phyloP scores from a whole-genome alignment of 371 early-diverging fungal genomes.

The Mucor piriformis region DNA sequence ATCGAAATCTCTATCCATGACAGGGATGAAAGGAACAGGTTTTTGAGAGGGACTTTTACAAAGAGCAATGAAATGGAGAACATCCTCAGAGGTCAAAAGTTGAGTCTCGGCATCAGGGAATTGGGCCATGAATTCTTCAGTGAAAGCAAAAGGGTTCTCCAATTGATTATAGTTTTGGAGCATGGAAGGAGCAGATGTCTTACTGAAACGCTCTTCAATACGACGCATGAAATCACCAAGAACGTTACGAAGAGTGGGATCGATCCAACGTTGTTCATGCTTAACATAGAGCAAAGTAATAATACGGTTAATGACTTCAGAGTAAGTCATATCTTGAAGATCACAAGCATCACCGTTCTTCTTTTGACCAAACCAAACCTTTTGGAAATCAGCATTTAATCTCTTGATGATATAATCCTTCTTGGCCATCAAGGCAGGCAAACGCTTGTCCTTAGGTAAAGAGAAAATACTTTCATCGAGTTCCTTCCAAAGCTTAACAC shows the following conservation, averaged over 20 bases:
- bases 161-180: slow-evolving; percentile 77
- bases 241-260: slow-evolving; percentile 79
- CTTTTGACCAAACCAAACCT: slow-evolving; percentile 95
- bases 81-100: slow-evolving; percentile 90
- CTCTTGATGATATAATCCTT: slow-evolving; percentile 92
- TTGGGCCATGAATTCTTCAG: slow-evolving; percentile 76
- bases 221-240: slow-evolving; percentile 89
- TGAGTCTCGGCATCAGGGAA: slow-evolving; percentile 80
- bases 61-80: slow-evolving; percentile 84
- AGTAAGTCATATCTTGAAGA: slow-evolving; percentile 92
- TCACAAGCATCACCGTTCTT: slow-evolving; percentile 75
- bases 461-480: slow-evolving; percentile 90
- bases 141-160: slow-evolving; percentile 67
- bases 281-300: slow-evolving; percentile 82
- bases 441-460: slow-evolving; percentile 89
- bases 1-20: slow-evolving; percentile 91
- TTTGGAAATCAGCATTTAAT: slow-evolving; percentile 90
- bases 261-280: slow-evolving; percentile 88
- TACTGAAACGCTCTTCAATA: slow-evolving; percentile 91
- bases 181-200: slow-evolving; percentile 53
- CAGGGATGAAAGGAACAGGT: slow-evolving; percentile 93
- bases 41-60: slow-evolving; percentile 85
- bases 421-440: slow-evolving; percentile 78
- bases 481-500: slow-evolving; percentile 94
- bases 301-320: slow-evolving; percentile 86